Conservation (phyloP, 805 yeast genomes). For the Candida ascalaphidarum region DNA sequence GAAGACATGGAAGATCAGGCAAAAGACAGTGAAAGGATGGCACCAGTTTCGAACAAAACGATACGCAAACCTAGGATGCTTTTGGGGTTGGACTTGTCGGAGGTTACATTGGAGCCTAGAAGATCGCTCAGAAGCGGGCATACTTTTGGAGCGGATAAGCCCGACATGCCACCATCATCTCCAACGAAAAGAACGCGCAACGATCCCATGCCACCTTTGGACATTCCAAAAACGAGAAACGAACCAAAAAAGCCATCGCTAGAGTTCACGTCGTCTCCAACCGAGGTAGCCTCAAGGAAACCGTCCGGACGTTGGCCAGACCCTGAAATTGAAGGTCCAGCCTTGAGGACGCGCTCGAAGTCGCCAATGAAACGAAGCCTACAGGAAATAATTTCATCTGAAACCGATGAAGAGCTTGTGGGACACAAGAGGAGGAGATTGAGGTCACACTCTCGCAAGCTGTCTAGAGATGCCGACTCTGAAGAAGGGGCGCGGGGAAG, state of each 20-base stretch:
- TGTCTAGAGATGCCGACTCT: no score
- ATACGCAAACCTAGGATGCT: conserved; percentile 4
- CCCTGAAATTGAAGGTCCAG: conserved; percentile 19
- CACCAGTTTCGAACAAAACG: conserved; percentile 1
- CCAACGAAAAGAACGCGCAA: neutral
- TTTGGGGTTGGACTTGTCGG: conserved; percentile 15
- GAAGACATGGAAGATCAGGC: conserved; percentile 1
- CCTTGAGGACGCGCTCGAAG: conserved; percentile 24
- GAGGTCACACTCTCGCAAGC: no score
- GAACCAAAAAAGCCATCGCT: no score
- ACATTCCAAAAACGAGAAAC: no score
- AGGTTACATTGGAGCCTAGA: conserved; percentile 11
- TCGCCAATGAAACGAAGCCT: conserved; percentile 23
- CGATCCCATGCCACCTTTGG: no score
- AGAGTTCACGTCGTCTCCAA: no score
- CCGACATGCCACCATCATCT: neutral
- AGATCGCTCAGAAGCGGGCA: conserved; percentile 19
- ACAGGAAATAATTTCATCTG: conserved; percentile 10
- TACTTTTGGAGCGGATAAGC: conserved; percentile 6
- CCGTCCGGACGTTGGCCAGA: no score
- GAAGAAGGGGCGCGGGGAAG: conserved; percentile 1
- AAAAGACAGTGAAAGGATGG: neutral
- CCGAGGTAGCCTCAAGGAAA: no score
- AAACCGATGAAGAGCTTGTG: conserved; percentile 5
- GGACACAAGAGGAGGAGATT: conserved; percentile 2